These are phyloP conservation scores for Candida suzukii DNA, from an alignment of 805 yeast species.

Conservation along the genomic window DNA sequence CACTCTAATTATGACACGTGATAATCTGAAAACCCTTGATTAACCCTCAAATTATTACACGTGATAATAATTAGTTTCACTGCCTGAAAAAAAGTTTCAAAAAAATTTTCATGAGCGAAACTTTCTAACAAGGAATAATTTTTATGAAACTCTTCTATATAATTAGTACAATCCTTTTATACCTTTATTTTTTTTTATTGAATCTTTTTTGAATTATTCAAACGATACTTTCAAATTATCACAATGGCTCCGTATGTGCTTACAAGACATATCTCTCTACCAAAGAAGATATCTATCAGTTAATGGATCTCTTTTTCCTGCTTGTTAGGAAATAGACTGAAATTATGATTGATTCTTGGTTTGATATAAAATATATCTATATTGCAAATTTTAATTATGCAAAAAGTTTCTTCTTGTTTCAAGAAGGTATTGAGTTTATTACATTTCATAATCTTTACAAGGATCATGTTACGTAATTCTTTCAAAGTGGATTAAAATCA, in stretches of 20 bases:
- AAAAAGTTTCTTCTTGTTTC: background rate
- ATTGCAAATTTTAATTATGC: background rate
- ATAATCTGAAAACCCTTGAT: background rate
- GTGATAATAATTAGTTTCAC: too few relatives aligned
- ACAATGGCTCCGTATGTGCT: slow-evolving; percentile 4
- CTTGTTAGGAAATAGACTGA: background rate
- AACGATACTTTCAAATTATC: background rate
- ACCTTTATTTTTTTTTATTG: background rate
- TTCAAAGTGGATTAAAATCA: slow-evolving; percentile 21
- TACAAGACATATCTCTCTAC: background rate
- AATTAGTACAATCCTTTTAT: too few relatives aligned
- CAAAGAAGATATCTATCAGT: background rate
- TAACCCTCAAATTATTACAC: background rate
- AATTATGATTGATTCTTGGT: slow-evolving; percentile 1
- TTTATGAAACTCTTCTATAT: too few relatives aligned
- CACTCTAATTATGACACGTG: background rate
- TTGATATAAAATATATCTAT: too few relatives aligned
- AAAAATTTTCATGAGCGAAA: background rate
- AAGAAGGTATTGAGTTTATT: slow-evolving; percentile 25
- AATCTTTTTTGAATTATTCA: background rate
- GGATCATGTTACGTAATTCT: slow-evolving; percentile 22
- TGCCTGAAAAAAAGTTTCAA: background rate
- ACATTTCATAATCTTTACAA: slow-evolving; percentile 14
- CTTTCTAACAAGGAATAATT: too few relatives aligned
- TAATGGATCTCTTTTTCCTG: background rate